These are phyloP conservation scores for Trematosphaeria pertusa DNA, from an alignment of 2,329 filamentous ascomycete genomes.

Conservation along the genomic window DNA sequence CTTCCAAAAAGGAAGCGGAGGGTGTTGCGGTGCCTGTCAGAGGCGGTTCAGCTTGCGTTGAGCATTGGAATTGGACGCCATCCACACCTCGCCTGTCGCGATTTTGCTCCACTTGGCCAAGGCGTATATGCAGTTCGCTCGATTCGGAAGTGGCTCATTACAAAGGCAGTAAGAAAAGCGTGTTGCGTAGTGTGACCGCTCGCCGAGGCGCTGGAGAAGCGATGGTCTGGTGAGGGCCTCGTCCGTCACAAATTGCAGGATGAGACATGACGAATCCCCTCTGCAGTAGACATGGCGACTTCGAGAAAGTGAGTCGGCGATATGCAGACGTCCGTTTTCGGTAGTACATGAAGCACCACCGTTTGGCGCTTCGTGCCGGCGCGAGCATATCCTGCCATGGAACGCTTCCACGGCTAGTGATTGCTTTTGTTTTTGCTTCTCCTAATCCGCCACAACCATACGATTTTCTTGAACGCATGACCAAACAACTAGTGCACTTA, in stretches of 20 bases:
- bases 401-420: constrained; percentile 2
- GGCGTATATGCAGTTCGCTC: constrained; percentile 27
- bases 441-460: constrained; percentile 21
- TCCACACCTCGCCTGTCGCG: constrained; percentile 3
- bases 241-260: constrained; percentile 25
- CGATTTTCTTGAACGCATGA: constrained; percentile 19
- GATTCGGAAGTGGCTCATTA: constrained; percentile 17
- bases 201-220: constrained; percentile 6
- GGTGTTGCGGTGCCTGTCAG: constrained; percentile 16
- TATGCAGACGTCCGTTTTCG: constrained; percentile 26
- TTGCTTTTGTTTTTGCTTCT: constrained; percentile 25
- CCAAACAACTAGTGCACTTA: constrained; percentile 45
- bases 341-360: constrained; percentile 24
- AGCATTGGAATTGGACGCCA: constrained; percentile 16
- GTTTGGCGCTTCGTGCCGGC: constrained; percentile 8
- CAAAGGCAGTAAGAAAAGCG: constrained; percentile 11
- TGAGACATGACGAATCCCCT: constrained; percentile 26
- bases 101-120: constrained; percentile 19
- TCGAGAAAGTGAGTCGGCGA: constrained; percentile 8
- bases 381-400: constrained; percentile 17
- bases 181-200: constrained; percentile 8
- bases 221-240: too few species aligned
- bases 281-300: constrained; percentile 1
- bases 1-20: constrained; percentile 8
- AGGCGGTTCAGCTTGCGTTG: constrained; percentile 9